Percentiles rank a stretch among this genome's conserved stretches.
These are phyloP conservation scores for Isabelozyma rhagii DNA, from an alignment of 805 yeast species.

Conservation along the genomic window DNA sequence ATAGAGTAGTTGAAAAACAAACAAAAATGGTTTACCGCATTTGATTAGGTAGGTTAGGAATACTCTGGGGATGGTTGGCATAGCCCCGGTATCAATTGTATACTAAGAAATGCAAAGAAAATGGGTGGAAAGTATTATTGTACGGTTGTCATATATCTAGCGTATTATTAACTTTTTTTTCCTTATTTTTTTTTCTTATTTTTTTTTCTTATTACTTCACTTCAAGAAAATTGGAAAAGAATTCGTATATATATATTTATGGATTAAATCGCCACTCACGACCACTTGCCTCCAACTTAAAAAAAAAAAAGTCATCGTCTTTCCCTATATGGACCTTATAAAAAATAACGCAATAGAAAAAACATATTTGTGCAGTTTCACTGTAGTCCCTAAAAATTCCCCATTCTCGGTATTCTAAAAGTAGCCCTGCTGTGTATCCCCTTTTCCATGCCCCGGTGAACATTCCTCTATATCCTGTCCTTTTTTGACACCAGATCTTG, in stretches of 20 bases:
- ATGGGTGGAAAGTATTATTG: not conserved
- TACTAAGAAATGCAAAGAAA: not conserved
- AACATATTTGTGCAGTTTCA: not conserved
- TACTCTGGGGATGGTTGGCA: not conserved
- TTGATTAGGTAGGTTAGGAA: not conserved
- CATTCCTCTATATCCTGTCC: too few species aligned
- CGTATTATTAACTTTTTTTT: not conserved
- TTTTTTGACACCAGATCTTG: too few species aligned
- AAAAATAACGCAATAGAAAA: not conserved
- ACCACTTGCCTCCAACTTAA: not conserved
- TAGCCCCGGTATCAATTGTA: not conserved
- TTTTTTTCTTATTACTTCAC: too few species aligned
- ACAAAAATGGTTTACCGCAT: slow-evolving; percentile 6
- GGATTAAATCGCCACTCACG: not conserved
- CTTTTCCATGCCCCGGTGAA: too few species aligned
- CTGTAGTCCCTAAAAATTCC: not conserved
- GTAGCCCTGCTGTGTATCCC: too few species aligned
- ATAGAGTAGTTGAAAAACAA: slow-evolving; percentile 6
- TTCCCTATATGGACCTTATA: not conserved
- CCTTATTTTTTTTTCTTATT: too few species aligned
- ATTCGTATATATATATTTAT: too few species aligned
- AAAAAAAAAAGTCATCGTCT: not conserved
- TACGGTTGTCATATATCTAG: not conserved
- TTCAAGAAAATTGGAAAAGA: too few species aligned
- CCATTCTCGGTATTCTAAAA: too few species aligned